Evolutionary conservation across 495 filamentous ascomycete genomes (phyloP).

Genomic region (Massariosphaeria phaeospora): DNA sequence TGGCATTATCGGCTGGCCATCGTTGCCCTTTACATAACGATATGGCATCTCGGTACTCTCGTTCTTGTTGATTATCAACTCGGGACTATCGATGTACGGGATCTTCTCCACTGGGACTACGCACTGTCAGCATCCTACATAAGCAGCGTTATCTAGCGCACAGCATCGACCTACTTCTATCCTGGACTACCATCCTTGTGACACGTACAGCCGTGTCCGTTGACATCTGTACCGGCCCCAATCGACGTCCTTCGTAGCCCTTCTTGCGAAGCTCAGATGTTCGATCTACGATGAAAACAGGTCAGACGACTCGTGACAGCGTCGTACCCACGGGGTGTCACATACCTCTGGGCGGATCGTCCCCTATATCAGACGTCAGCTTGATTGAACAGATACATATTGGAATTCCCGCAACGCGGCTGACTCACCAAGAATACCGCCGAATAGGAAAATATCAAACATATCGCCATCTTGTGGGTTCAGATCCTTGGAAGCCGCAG

Average conservation of each 20-base stretch:
- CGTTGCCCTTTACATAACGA: slow-evolving; percentile 73
- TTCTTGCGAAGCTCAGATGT: slow-evolving; percentile 90
- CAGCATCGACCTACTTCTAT: slow-evolving; percentile 54
- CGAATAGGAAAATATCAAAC: slow-evolving; percentile 92
- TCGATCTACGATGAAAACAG: slow-evolving; percentile 56
- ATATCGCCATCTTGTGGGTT: slow-evolving; percentile 71
- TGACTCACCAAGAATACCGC: slow-evolving; percentile 81
- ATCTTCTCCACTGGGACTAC: slow-evolving; percentile 71
- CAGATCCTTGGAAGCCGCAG: slow-evolving; percentile 71
- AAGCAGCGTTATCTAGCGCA: background rate
- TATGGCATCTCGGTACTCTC: slow-evolving; percentile 97
- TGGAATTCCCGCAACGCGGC: background rate
- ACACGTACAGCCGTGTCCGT: slow-evolving; percentile 95
- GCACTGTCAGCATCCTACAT: slow-evolving; percentile 14
- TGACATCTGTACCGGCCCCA: slow-evolving; percentile 96
- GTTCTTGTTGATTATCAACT: slow-evolving; percentile 80
- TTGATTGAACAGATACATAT: slow-evolving; percentile 5
- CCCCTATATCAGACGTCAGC: slow-evolving; percentile 54
- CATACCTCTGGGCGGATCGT: slow-evolving; percentile 91
- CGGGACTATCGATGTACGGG: slow-evolving; percentile 77
- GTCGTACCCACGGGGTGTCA: slow-evolving; percentile 15
- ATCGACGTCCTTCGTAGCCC: slow-evolving; percentile 79
- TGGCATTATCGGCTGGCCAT: slow-evolving; percentile 84
- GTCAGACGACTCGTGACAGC: slow-evolving; percentile 27
- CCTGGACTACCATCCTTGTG: slow-evolving; percentile 80